A percentile compares a stretch with the other conserved stretches of the same genome.
These are phyloP conservation scores for Erysimum pusillum DNA, from an alignment of 441 rosid genomes.

Conservation along the genomic window DNA sequence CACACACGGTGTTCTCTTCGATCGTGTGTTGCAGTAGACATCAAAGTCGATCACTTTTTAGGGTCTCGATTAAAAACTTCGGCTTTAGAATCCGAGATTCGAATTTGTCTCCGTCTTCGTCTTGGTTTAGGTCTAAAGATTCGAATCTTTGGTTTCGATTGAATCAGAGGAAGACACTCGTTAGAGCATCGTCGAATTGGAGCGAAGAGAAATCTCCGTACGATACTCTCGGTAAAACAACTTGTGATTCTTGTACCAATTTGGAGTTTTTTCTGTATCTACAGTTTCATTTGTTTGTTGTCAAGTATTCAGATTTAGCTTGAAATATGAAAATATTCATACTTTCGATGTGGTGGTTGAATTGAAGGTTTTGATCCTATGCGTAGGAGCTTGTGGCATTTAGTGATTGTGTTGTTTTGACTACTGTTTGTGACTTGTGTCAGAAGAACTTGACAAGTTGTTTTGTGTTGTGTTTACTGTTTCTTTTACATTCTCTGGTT, in stretches of 20 bases:
- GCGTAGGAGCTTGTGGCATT: background rate
- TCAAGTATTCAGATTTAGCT: background rate
- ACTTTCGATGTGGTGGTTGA: too few species aligned
- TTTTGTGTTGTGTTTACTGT: background rate
- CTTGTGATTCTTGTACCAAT: background rate
- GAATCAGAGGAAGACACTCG: slow-evolving; percentile 67
- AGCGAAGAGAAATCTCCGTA: slow-evolving; percentile 80
- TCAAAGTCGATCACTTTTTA: slow-evolving; percentile 58
- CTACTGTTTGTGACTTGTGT: slow-evolving; percentile 18
- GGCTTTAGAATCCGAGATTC: slow-evolving; percentile 50
- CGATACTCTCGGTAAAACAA: slow-evolving; percentile 83
- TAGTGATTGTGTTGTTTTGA: slow-evolving; percentile 5
- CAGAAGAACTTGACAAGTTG: background rate
- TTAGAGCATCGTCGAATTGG: slow-evolving; percentile 78
- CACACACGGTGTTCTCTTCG: slow-evolving; percentile 68
- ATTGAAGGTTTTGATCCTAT: too few species aligned
- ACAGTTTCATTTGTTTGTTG: background rate
- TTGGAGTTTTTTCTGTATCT: background rate
- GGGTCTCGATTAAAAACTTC: slow-evolving; percentile 64
- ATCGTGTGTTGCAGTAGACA: slow-evolving; percentile 56
- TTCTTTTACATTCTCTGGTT: background rate
- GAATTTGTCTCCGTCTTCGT: slow-evolving; percentile 43
- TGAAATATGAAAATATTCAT: too few species aligned
- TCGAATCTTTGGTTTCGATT: slow-evolving; percentile 62
- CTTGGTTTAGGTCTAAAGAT: slow-evolving; percentile 54